phyloP scores from a whole-genome alignment of 805 yeast genomes.

The Cyberlindnera samutprakarnensis region DNA sequence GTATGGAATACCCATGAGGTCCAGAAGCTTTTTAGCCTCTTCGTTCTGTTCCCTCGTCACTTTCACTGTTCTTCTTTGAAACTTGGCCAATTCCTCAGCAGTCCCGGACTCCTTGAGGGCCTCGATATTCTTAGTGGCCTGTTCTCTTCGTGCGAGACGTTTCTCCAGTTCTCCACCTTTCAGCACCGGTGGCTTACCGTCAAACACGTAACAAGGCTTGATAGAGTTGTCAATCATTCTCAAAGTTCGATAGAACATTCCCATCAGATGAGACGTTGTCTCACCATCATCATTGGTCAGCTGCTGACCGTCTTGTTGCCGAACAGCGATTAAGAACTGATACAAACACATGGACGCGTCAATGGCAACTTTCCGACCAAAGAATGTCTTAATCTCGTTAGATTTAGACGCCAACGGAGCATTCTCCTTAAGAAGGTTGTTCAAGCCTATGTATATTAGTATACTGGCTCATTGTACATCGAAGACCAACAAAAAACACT shows the following conservation, averaged over 20 bases:
- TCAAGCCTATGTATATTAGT: slow-evolving; percentile 75
- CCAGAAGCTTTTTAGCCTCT: slow-evolving; percentile 77
- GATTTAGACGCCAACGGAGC: slow-evolving; percentile 77
- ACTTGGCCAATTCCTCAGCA: slow-evolving; percentile 64
- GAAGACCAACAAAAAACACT: too few relatives aligned
- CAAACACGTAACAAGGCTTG: slow-evolving; percentile 95
- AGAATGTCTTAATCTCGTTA: slow-evolving; percentile 74
- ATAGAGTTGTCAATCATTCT: slow-evolving; percentile 88
- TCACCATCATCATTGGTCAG: slow-evolving; percentile 84
- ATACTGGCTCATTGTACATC: too few relatives aligned
- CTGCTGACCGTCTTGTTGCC: slow-evolving; percentile 96
- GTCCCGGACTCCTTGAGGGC: slow-evolving; percentile 76
- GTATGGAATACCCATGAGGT: slow-evolving; percentile 91
- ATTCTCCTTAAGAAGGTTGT: slow-evolving; percentile 79
- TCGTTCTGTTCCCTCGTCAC: slow-evolving; percentile 90
- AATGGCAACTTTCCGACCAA: slow-evolving; percentile 96
- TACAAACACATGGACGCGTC: slow-evolving; percentile 94
- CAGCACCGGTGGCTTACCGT: slow-evolving; percentile 93
- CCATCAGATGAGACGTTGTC: slow-evolving; percentile 91
- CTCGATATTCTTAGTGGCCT: slow-evolving; percentile 69
- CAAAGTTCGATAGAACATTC: slow-evolving; percentile 90
- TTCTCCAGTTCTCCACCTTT: slow-evolving; percentile 91
- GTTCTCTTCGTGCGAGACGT: slow-evolving; percentile 72
- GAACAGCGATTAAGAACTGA: slow-evolving; percentile 91
- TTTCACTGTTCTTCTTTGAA: slow-evolving; percentile 80